Conservation (phyloP, 1,284 basidiomycete genomes). For the Phenoliferia sp. region DNA sequence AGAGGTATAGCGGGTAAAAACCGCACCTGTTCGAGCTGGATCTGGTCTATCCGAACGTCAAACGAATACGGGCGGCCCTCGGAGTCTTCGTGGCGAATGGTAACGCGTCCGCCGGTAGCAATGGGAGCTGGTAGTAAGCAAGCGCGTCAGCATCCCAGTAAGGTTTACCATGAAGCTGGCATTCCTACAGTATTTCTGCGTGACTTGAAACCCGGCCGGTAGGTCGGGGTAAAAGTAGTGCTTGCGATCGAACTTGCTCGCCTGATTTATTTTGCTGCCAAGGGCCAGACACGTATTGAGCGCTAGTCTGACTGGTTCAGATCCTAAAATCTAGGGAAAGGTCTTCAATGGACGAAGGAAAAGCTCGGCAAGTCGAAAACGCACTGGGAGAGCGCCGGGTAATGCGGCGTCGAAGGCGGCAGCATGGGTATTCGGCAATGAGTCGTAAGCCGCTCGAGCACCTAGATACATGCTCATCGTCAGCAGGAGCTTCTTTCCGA, state of each 20-base stretch:
- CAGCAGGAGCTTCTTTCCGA: not conserved
- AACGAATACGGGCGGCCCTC: constrained; percentile 25
- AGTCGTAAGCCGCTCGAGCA: constrained; percentile 52
- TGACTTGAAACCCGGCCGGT: constrained; percentile 93
- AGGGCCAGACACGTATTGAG: constrained; percentile 78
- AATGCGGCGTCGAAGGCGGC: constrained; percentile 81
- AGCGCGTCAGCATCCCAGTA: not conserved
- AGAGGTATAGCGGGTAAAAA: not conserved
- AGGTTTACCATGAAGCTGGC: not conserved
- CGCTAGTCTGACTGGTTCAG: constrained; percentile 73
- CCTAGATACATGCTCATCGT: constrained; percentile 41
- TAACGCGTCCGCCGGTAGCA: constrained; percentile 63
- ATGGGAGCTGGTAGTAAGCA: constrained; percentile 59
- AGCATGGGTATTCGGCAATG: constrained; percentile 68
- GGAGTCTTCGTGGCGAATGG: constrained; percentile 42
- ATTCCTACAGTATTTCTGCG: constrained; percentile 77
- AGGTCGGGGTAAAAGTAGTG: constrained; percentile 98
- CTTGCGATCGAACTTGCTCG: constrained; percentile 74
- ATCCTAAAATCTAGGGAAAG: constrained; percentile 62
- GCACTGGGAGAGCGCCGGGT: constrained; percentile 85
- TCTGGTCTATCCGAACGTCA: constrained; percentile 76
- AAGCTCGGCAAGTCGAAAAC: not conserved
- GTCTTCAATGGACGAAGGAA: not conserved
- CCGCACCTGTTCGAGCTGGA: constrained; percentile 87
- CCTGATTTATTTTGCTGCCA: constrained; percentile 54